Evolutionary conservation across 306 rosid genomes (phyloP), one percentile per base, ranked within the genome.

Genomic region (Cyamopsis tetragonoloba): DNA sequence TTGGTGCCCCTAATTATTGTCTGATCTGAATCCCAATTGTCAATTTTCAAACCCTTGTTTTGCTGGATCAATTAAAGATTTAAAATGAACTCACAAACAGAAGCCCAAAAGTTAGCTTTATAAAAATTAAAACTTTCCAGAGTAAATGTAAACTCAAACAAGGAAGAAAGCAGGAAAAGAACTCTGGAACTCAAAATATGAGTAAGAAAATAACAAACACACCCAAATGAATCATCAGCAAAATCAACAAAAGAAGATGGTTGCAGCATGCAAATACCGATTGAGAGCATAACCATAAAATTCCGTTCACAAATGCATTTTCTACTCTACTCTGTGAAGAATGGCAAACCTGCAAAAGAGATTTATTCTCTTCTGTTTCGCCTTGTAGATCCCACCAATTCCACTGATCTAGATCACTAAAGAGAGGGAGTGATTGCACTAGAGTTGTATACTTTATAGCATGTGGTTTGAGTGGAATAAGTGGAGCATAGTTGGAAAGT

Each of bases 41-140:
- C 10, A 55, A 20, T 68, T 20, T 41, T 20, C 23, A 57, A 27
- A 3, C 54, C 41, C 71, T 69, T 5, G 0, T 23, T 78, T 55
- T 32, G 55, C 54, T 57, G 49, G 70, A 69, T 81, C 72, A 48
- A 70, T 50, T 42, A 61, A 73, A 66, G 77, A 80, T 74, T 80
- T 31, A 72, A 15, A 51, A 31, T 12, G 31, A n/a, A n/a, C n/a
- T n/a, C n/a, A n/a, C n/a, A n/a, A n/a, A n/a, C n/a, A n/a, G n/a
- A n/a, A n/a, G 57, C 44, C 39, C 2, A 47, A 37, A 62, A 31
- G 66, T 46, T 20, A 10, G 50, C 19, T 44, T 24, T 2, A 47
- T 30, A 59, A 64, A 62, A 39, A n/a, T 22, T 11, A 57, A 72
- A 77, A 68, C 58, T 51, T 66, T 30, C 6, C 3, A 14, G 28